Evolutionary conservation across 352 stramenopile species (phyloP).

Genomic region (Thraustochytrium sp.): DNA sequence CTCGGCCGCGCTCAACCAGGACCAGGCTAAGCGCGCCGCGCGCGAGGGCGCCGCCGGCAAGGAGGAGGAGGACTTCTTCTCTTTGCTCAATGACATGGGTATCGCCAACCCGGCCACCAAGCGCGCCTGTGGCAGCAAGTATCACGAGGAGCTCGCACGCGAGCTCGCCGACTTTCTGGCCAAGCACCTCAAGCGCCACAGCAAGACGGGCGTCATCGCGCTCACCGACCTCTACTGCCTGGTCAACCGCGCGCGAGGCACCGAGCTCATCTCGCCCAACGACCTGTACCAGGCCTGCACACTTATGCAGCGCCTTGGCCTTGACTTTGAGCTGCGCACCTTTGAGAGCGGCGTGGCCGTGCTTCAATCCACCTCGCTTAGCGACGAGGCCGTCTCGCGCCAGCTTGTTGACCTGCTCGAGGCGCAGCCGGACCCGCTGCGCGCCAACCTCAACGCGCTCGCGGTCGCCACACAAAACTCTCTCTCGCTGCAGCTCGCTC

Average conservation of each 20-base stretch:
- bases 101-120: conserved; percentile 84
- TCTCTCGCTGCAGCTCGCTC: conserved; percentile 84
- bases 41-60: conserved; percentile 44
- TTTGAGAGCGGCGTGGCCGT: conserved; percentile 60
- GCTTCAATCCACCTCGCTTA: conserved; percentile 53
- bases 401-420: conserved; percentile 65
- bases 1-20: conserved; percentile 66
- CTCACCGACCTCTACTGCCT: conserved; percentile 98
- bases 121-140: conserved; percentile 72
- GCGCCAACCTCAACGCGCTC: not conserved
- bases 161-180: conserved; percentile 78
- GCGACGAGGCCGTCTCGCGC: conserved; percentile 69
- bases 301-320: conserved; percentile 68
- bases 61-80: conserved; percentile 68
- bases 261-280: conserved; percentile 92
- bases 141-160: conserved; percentile 78
- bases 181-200: conserved; percentile 71
- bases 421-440: not conserved
- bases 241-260: conserved; percentile 92
- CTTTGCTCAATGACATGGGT: conserved; percentile 82
- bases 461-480: conserved; percentile 61
- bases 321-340: conserved; percentile 83
- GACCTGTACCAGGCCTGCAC: conserved; percentile 85
- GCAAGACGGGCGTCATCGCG: conserved; percentile 84
- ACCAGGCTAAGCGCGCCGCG: conserved; percentile 45